Evolutionary conservation across 345 rosid genomes (phyloP), one percentile per base, ranked within the genome.

Genomic region (Melaleuca alternifolia): DNA sequence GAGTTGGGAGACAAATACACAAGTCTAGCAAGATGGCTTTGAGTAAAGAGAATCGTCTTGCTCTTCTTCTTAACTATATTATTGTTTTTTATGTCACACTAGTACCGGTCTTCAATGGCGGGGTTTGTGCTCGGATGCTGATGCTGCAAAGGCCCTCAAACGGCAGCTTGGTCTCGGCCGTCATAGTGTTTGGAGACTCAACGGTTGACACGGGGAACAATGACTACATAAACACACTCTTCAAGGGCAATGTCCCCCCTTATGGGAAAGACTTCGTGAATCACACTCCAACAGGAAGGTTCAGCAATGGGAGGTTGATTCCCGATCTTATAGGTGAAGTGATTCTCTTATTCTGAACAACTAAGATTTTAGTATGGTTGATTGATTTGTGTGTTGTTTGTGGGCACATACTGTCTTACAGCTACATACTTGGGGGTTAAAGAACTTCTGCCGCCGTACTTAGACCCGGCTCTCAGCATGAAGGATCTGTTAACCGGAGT

Each of bases 131-230:
- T 71, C 24, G 48, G 79, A 71, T 71, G 48, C 79, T 0, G 3
- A 71, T 3, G 24, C 21, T 71, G 79, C 48, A 18, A 71, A 41
- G 79, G 79, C 79, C 48, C 48, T 33, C 48, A 3, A 37, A 37
- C 2, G 13, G 79, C 48, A 0, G 48, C 48, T 71, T 18, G 54
- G 84, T 88, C 82, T 77, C 87, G 3, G 91, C 89, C 14, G 57
- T 86, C 71, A 6, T 87, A 11, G 82, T 84, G 20, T 84, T 89
- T 15, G 91, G 89, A n/a, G 91, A 87, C 84, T 89, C 91, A 23
- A 54, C 88, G 5, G 71, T 89, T 11, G 91, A 89, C 48, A 51
- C 88, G 3, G 91, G 91, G 26, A 89, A 87, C 84, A 89, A 87
- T 84, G 84, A 89, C 84, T 77, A 79, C 26, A 26, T 89, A 18